These are phyloP conservation scores for Erigeron canadensis DNA, from an alignment of 129 eudicot species.

Conservation along the genomic window DNA sequence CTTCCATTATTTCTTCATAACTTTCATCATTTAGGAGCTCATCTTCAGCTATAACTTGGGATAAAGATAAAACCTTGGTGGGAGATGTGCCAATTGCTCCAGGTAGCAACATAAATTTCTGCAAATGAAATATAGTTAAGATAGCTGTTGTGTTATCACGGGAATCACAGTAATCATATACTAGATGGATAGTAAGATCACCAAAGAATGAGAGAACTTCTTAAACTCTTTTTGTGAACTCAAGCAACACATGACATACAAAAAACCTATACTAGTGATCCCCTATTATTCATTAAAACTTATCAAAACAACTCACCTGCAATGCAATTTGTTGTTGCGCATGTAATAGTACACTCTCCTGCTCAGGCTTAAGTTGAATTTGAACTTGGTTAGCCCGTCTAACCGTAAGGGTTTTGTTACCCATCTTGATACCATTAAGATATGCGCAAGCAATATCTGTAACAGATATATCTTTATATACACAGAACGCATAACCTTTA, in stretches of 20 bases:
- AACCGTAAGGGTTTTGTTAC: conserved; percentile 93
- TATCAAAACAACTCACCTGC: no score
- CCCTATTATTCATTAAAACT: no score
- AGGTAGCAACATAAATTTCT: neutral
- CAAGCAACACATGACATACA: no score
- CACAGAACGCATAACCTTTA: conserved; percentile 98
- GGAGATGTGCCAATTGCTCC: conserved; percentile 31
- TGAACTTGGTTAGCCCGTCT: conserved; percentile 93
- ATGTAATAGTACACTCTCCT: conserved; percentile 78
- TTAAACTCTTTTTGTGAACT: no score
- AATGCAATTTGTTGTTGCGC: conserved; percentile 96
- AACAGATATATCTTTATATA: conserved; percentile 87
- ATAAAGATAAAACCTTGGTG: conserved; percentile 82
- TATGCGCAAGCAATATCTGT: conserved; percentile 98
- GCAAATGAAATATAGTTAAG: no score
- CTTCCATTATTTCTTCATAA: conserved; percentile 79
- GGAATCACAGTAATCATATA: no score
- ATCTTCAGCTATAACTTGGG: conserved; percentile 73
- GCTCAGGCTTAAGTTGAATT: conserved; percentile 90
- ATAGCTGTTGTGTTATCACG: no score
- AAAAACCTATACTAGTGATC: no score
- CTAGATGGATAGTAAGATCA: no score
- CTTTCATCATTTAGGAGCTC: conserved; percentile 85
- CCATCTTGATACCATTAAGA: conserved; percentile 96
- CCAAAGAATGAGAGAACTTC: no score